Evolutionary conservation across 2,329 filamentous ascomycete species (phyloP), one percentile per base, ranked within the genome.

Genomic region (Bipolaris sorokiniana): DNA sequence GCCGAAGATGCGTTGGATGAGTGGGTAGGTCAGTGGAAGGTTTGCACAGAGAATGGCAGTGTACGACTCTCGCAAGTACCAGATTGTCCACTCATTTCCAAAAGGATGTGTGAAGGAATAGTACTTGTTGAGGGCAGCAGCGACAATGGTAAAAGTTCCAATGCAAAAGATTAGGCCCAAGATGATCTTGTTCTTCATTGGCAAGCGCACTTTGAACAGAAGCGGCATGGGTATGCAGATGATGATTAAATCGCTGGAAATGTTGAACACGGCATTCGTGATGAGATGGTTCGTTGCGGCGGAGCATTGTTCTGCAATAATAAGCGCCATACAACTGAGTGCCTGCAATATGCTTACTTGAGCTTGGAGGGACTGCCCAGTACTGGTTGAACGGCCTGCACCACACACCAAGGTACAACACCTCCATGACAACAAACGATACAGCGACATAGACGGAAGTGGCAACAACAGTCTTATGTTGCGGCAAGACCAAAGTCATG

Each of bases 41-140:
- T 88, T 88, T 26, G 84, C 81, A 15, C 87, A 85, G 47, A 86
- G 79, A 38, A 88, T 78, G 5, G 85, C 84, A 0, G 86, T 86
- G 42, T 82, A 84, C 11, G 82, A 80, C 67, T 88, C 86, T 26
- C 84, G 80, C 7, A 85, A 80, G 54, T 76, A 86, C 85, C 85
- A 88, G 62, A 82, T 82, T 0, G 85, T 80, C 78, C 86, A 88
- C 36, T 82, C 72, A 13, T 77, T 76, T 2, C 82, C 83, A 67
- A 85, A 87, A 0, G 83, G 83, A 18, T 84, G 73, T 15, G 75
- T 80, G 58, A 88, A 86, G 42, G 83, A 85, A 73, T 86, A 86
- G 66, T 85, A 84, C 58, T 87, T 86, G 74, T 86, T 88, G 15
- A 88, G 75, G 5, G 83, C 79, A 10, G 85, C 83, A 16, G 83